phyloP scores from a whole-genome alignment of 805 yeast species.

The Yarrowia sp. region DNA sequence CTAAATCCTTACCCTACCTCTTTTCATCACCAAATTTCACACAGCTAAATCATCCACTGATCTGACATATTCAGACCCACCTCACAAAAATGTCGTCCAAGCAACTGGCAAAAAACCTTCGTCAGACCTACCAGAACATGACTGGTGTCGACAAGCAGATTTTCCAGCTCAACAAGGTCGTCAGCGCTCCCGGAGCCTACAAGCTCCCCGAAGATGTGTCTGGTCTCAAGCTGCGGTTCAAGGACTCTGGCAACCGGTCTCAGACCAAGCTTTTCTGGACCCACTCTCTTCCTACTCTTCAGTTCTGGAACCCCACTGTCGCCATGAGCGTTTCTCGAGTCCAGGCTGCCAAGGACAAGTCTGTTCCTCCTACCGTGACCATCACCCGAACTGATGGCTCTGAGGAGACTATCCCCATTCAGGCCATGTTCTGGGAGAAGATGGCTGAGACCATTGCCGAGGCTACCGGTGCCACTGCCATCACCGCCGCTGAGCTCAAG shows the following conservation, averaged over 20 bases:
- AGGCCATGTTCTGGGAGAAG: conserved; percentile 5
- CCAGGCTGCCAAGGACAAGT: conserved; percentile 19
- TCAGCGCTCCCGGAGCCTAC: conserved; percentile 37
- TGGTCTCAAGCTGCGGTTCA: conserved; percentile 34
- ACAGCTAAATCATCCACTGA: not conserved
- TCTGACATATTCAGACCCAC: conserved; percentile 9
- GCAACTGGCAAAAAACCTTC: conserved; percentile 20
- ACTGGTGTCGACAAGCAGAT: conserved; percentile 31
- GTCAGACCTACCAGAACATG: conserved; percentile 25
- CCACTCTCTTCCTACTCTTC: conserved; percentile 23
- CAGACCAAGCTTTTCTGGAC: conserved; percentile 27
- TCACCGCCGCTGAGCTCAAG: conserved; percentile 5
- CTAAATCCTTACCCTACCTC: conserved; percentile 11
- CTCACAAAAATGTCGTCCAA: conserved; percentile 6
- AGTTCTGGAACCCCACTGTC: conserved; percentile 21
- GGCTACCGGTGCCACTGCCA: conserved; percentile 18
- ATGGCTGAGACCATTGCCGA: conserved; percentile 11
- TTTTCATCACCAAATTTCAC: conserved; percentile 20
- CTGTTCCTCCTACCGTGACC: conserved; percentile 15
- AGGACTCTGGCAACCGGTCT: conserved; percentile 30
- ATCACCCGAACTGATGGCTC: conserved; percentile 5
- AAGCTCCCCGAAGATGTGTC: conserved; percentile 33
- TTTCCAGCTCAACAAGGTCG: conserved; percentile 33
- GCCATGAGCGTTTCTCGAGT: conserved; percentile 22
- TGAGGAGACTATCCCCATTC: not conserved